Percentiles rank a stretch among this genome's conserved stretches.
These are phyloP conservation scores for Pulveroboletus sp. DNA, from an alignment of 768 basidiomycete species.

Conservation along the genomic window DNA sequence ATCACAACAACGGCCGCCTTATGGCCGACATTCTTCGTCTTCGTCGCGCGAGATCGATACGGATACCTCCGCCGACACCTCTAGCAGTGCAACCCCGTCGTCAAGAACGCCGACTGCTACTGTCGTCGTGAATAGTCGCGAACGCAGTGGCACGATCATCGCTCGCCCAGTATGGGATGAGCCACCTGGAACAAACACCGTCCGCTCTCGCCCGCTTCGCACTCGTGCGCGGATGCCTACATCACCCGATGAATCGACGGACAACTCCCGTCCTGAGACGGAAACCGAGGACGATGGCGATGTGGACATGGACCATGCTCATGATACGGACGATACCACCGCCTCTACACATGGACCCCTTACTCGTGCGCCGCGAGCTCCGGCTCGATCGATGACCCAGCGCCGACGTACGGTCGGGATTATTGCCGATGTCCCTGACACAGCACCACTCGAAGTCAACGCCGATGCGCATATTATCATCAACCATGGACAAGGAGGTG, in stretches of 20 bases:
- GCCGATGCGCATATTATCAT: conserved; percentile 53
- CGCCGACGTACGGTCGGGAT: conserved; percentile 48
- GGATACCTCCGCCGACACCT: conserved; percentile 62
- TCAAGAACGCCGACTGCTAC: conserved; percentile 59
- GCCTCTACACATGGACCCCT: conserved; percentile 29
- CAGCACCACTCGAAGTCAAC: conserved; percentile 38
- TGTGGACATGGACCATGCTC: conserved; percentile 47
- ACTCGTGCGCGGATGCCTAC: conserved; percentile 30
- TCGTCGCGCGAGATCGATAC: conserved; percentile 47
- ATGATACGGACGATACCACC: conserved; percentile 32
- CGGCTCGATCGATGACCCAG: conserved; percentile 32
- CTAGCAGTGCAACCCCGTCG: conserved; percentile 57
- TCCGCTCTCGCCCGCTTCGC: conserved; percentile 31
- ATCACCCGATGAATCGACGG: conserved; percentile 43
- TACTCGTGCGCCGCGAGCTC: conserved; percentile 26
- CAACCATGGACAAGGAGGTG: conserved; percentile 41
- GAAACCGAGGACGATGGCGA: conserved; percentile 79
- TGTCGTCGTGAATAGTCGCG: conserved; percentile 58
- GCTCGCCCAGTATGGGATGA: conserved; percentile 63
- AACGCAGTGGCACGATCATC: conserved; percentile 75
- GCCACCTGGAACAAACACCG: conserved; percentile 17
- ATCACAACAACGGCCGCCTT: conserved; percentile 16
- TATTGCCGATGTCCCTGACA: conserved; percentile 37
- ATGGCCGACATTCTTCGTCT: conserved; percentile 20
- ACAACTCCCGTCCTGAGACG: conserved; percentile 63